Conservation (phyloP, 2,329 filamentous ascomycete genomes). For the Knoxdaviesia capensis region DNA sequence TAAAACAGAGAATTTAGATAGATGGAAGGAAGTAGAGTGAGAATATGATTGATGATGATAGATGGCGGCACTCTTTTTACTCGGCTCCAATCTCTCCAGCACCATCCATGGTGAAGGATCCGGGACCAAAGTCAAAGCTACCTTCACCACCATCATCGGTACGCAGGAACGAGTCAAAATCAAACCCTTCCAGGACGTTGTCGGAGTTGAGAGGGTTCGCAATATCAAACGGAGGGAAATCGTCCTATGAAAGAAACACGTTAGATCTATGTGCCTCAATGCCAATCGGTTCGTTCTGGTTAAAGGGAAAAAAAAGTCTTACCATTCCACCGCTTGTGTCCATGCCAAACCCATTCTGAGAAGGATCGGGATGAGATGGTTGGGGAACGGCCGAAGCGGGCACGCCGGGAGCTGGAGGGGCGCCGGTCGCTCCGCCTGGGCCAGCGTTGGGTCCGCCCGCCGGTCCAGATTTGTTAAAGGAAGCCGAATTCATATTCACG, state of each 20-base stretch:
- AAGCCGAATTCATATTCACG: conserved; percentile 19
- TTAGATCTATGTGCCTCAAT: neutral
- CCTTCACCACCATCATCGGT: conserved; percentile 25
- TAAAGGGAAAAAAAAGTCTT: conserved; percentile 8
- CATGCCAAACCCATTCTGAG: conserved; percentile 26
- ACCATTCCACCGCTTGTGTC: conserved; percentile 23
- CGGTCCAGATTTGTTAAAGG: conserved; percentile 18
- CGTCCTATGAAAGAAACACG: conserved; percentile 12
- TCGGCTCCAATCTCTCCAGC: conserved; percentile 36
- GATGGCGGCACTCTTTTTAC: conserved; percentile 11
- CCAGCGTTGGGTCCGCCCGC: neutral
- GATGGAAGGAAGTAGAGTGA: no score
- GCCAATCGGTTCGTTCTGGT: neutral
- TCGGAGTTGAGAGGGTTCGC: conserved; percentile 29
- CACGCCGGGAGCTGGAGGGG: no score
- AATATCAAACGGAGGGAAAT: conserved; percentile 31
- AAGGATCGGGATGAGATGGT: conserved; percentile 24
- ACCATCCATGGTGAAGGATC: conserved; percentile 30
- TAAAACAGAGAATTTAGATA: no score
- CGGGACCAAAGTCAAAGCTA: conserved; percentile 33
- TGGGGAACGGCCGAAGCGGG: conserved; percentile 8
- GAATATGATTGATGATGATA: no score
- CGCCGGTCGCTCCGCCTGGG: no score
- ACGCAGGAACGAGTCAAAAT: conserved; percentile 48
- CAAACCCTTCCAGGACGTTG: conserved; percentile 45